Percentiles rank a stretch among this genome's conserved stretches.
phyloP scores from a whole-genome alignment of 495 filamentous ascomycete genomes.

The Schizothecium vesticola region DNA sequence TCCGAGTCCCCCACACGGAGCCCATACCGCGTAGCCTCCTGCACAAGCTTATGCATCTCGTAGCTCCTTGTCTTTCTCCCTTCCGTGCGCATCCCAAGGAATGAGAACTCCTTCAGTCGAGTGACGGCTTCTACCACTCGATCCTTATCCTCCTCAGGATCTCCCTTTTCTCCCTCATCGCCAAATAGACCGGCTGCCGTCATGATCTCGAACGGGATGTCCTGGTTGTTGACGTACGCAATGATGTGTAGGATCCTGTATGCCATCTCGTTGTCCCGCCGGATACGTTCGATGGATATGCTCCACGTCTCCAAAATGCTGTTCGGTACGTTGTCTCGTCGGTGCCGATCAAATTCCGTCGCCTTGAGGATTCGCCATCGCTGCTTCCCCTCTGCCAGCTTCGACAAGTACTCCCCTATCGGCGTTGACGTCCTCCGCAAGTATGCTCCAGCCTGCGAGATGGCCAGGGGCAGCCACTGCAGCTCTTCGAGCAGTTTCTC shows the following conservation, averaged over 20 bases:
- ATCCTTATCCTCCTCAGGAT: neutral
- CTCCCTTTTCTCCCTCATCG: neutral
- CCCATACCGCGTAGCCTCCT: constrained; percentile 21
- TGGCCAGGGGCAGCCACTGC: constrained; percentile 24
- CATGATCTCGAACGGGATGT: constrained; percentile 18
- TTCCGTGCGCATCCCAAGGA: constrained; percentile 4
- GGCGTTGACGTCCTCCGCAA: constrained; percentile 21
- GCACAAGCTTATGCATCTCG: constrained; percentile 25
- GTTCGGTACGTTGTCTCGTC: constrained; percentile 15
- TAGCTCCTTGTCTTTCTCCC: constrained; percentile 5
- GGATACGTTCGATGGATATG: constrained; percentile 20
- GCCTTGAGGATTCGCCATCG: constrained; percentile 12
- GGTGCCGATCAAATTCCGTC: constrained; percentile 16
- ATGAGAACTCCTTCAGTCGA: constrained; percentile 18
- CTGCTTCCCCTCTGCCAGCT: constrained; percentile 4
- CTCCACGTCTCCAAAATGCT: constrained; percentile 23
- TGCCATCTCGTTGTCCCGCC: constrained; percentile 17
- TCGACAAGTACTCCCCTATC: constrained; percentile 16
- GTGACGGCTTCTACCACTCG: constrained; percentile 6
- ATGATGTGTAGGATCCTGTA: constrained; percentile 19
- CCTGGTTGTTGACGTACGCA: constrained; percentile 21
- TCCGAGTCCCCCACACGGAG: constrained; percentile 4
- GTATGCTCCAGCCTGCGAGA: constrained; percentile 27
- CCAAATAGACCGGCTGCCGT: neutral
- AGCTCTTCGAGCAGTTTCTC: constrained; percentile 20